Base-by-base conservation (phyloP, 192 early-diverging fungal genomes). In the Entomortierella beljakovae region DNA sequence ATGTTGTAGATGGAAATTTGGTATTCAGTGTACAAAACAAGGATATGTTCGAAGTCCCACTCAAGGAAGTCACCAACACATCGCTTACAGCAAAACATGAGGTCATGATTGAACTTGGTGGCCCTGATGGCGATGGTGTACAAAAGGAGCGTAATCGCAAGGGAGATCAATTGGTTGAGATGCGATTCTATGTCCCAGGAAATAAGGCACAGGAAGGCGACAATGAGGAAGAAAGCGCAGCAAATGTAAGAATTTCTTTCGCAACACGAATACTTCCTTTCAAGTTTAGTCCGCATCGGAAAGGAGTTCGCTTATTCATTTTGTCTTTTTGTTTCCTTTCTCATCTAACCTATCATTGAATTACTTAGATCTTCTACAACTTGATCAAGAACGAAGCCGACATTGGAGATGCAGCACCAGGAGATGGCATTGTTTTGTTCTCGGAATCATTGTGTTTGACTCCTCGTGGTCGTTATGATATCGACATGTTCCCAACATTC, bases 401-500 rank as follows among this genome's bases (percentile, higher is more conserved):
- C 68, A 82, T 98, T 81, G 92, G 92, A n/a, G 91, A 92, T 58
- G 86, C 89, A 55, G 86, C 89, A 61, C 90, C 89, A 50, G 92
- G 94, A 58, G 98, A 99, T 61, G 88, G 91, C 68, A 94, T 99
- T 83, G 93, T 94, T 23, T 87, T 89, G 59, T 98, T 99, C 82
- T 86, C 92, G 56, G 95, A 96, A 73, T 81, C 95, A 29, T 86
- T 98, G 61, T 96, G 95, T 63, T 88, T 98, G 31, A 96, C 95
- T 0, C 98, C 98, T 62, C 95, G 93, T 91, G 96, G 96, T 38
- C 94, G 97, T 56, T 99, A 96, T 87, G 90, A 94, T 60, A 92
- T 99, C 64, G 95, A 98, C 77, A 91, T 99, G 89, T 94, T 94
- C 81, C 88, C 90, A 34, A 84, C 87, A 29, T 97, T 96, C 68